These are phyloP conservation scores for Suillus subalutaceus DNA, from an alignment of 768 basidiomycete species.

Conservation along the genomic window DNA sequence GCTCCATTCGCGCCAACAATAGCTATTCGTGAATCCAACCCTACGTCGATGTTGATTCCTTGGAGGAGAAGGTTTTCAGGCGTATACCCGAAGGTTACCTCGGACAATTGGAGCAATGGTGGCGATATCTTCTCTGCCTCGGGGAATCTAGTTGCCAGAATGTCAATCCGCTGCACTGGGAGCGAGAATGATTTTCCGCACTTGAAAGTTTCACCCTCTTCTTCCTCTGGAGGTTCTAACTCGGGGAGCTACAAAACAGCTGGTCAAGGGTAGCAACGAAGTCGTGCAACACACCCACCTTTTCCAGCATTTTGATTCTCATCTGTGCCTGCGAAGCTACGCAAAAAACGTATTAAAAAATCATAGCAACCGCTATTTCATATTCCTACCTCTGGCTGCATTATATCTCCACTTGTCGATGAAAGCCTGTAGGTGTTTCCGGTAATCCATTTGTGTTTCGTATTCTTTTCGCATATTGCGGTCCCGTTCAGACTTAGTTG, in stretches of 20 bases:
- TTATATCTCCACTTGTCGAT: constrained; percentile 99
- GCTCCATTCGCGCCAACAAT: constrained; percentile 95
- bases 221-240: constrained; percentile 88
- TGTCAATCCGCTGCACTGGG: constrained; percentile 7
- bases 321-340: constrained; percentile 86
- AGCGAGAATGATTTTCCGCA: constrained; percentile 30
- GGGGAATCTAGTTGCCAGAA: constrained; percentile 63
- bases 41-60: constrained; percentile 85
- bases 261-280: not conserved
- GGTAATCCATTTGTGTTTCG: constrained; percentile 93
- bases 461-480: constrained; percentile 93
- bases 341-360: constrained; percentile 11
- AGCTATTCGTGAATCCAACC: constrained; percentile 92
- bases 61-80: constrained; percentile 77
- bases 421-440: constrained; percentile 95
- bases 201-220: constrained; percentile 94
- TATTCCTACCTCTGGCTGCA: constrained; percentile 76
- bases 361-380: not conserved
- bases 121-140: constrained; percentile 98
- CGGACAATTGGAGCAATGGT: constrained; percentile 89
- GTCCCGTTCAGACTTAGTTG: constrained; percentile 95
- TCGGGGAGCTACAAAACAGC: constrained; percentile 71
- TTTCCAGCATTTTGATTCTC: constrained; percentile 77
- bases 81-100: constrained; percentile 88
- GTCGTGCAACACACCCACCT: constrained; percentile 43